Base-by-base conservation (phyloP, 768 basidiomycete species). In the Boletus eberwhitei region DNA sequence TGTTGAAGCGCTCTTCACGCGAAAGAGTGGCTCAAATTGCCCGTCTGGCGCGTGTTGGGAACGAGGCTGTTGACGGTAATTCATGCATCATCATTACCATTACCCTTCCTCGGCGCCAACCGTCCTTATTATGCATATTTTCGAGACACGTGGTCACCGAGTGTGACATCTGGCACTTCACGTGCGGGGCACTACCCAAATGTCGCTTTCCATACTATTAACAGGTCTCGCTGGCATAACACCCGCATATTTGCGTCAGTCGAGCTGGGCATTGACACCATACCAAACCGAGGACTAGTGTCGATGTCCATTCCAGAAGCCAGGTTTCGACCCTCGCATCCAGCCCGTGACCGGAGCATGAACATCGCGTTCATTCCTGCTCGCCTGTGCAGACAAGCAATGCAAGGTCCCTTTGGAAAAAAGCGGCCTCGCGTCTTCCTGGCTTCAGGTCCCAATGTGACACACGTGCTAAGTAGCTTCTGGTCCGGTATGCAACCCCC, bases 361-460 rank as follows among this genome's bases (percentile, higher is more conserved):
- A 44, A 48, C 52, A 48, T 56, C 48, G 55, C 59, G 39, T 70
- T 68, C 68, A 71, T 69, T 71, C 64, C 41, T 42, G 50, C 40
- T 63, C 61, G 61, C 66, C 65, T 67, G 65, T 65, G 64, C 64
- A 58, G 32, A 52, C 58, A 63, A 54, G 62, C 65, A 60, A 61
- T 67, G 66, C 54, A 36, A 49, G 55, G 48, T 63, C 61, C 55
- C 61, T 57, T 53, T 63, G 57, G 58, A 67, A 66, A 62, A 59
- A 63, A 58, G 67, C 64, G 69, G 68, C 68, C 68, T 70, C 63
- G 51, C 68, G 68, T 64, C 56, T 54, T 60, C 69, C 69, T 68
- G 67, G 48, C 67, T 40, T 59, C 60, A 61, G 48, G 56, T 42
- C 44, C 59, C 48, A 60, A 57, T 59, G 61, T 71, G 61, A 63